phyloP scores from a whole-genome alignment of 345 rosid species.

The Mallotus nudiflorus region DNA sequence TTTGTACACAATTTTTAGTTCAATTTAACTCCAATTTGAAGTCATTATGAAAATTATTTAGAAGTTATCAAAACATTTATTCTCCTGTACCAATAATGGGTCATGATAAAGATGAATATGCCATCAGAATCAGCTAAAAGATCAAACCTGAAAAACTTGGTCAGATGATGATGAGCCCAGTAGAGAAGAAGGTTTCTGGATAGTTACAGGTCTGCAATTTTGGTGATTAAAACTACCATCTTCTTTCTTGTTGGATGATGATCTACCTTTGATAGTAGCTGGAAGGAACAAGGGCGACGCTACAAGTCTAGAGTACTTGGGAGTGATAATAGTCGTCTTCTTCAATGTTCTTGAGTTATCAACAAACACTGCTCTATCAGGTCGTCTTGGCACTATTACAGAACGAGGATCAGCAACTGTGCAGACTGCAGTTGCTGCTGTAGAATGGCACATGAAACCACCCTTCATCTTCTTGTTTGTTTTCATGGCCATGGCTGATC shows the following conservation, averaged over 20 bases:
- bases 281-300: conserved; percentile 17
- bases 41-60: too few relatives aligned
- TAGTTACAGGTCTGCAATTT: conserved; percentile 7
- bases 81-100: too few relatives aligned
- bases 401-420: conserved; percentile 39
- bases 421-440: conserved; percentile 49
- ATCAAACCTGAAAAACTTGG: conserved; percentile 45
- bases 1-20: too few relatives aligned
- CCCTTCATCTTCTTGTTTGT: conserved; percentile 45
- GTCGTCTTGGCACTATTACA: conserved; percentile 41
- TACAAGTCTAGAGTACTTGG: conserved; percentile 37
- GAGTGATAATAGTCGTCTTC: conserved; percentile 15
- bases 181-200: conserved; percentile 11
- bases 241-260: conserved; percentile 17
- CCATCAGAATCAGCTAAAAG: too few relatives aligned
- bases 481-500: conserved; percentile 8
- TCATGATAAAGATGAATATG: too few relatives aligned
- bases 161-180: conserved; percentile 20
- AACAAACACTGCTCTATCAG: conserved; percentile 5
- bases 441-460: conserved; percentile 64
- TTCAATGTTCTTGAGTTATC: background rate
- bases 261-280: background rate
- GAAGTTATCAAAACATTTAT: too few relatives aligned
- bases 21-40: too few relatives aligned
- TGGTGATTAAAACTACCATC: background rate